phyloP scores from a whole-genome alignment of 2,329 filamentous ascomycete species.

The Trichocomaceae sp. region DNA sequence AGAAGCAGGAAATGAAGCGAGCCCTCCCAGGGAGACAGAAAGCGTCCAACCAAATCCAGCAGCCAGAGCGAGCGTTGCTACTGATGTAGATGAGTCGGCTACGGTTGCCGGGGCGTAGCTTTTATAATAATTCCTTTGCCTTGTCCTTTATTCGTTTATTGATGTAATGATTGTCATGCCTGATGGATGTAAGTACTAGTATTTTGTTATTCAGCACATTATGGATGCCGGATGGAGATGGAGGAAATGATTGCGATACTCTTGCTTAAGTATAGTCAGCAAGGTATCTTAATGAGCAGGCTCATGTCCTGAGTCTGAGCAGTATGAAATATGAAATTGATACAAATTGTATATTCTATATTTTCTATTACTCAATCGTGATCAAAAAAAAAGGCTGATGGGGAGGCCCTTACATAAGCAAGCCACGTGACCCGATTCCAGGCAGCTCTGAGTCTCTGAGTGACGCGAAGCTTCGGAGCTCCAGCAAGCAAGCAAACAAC shows the following conservation, averaged over 20 bases:
- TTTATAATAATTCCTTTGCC: not conserved
- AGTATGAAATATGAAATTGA: not conserved
- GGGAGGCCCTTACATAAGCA: not conserved
- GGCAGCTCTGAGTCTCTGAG: slow-evolving; percentile 23
- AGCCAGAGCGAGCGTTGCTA: slow-evolving; percentile 11
- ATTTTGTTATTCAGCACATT: not conserved
- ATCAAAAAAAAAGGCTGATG: not conserved
- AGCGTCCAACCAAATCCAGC: slow-evolving; percentile 1
- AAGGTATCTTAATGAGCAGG: not conserved
- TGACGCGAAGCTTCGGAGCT: slow-evolving; percentile 28
- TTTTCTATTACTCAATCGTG: too few relatives aligned
- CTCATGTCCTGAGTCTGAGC: not conserved
- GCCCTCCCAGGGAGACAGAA: not conserved
- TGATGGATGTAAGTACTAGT: not conserved
- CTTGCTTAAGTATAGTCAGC: not conserved
- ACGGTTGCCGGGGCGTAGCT: slow-evolving; percentile 3
- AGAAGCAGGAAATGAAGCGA: not conserved
- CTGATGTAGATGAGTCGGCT: slow-evolving; percentile 5
- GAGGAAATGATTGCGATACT: not conserved
- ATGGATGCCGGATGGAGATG: not conserved
- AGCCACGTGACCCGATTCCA: slow-evolving; percentile 23
- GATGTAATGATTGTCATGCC: not conserved
- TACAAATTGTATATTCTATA: too few relatives aligned
- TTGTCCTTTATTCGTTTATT: not conserved
- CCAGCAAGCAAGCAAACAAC: not conserved